Base-by-base conservation (phyloP, 352 stramenopile species). In the Phytophthora litchii region DNA sequence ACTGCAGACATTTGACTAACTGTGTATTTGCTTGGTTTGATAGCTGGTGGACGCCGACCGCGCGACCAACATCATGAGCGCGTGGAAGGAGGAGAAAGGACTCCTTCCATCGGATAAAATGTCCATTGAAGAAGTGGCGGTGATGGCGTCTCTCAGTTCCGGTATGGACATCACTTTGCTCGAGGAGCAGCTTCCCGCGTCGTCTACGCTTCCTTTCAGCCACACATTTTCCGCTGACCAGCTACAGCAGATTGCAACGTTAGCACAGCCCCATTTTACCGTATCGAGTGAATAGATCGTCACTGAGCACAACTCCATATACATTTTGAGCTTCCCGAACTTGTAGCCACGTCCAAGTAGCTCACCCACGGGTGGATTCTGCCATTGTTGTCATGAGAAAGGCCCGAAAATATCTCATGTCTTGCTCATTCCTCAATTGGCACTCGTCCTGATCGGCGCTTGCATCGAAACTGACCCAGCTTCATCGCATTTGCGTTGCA, bases 121-220 rank as follows among this genome's bases (percentile, higher is more conserved):
- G 21, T 71, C 61, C 8, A 51, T 84, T 0, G 76, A 90, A 69
- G 70, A 88, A 38, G 61, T 89, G 25, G 79, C 76, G 3, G 64
- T 86, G 17, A 72, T 78, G 41, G 80, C 80, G 9, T 60, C 68
- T 20, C 65, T 83, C 13, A 89, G 74, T 53, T 67, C 73, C 16
- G 81, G 79, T 7, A 77, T 79, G 9, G 78, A 92, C 65, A 67
- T 90, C 3, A 67, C 77, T 25, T 60, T 92, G 16, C 63, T 89
- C 16, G 69, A 89, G 49, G 78, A 92, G 42, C 79, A 91, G 49
- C 72, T 88, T 13, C 54, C 70, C 0, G 64, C 69, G 14, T 64
- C 64, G 13, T 73, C 62, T 3, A 53, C 70, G 23, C 60, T 85
- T 13, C 49, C 69, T 6, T 83, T 83, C 27, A 64, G 42, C 5